phyloP scores from a whole-genome alignment of 1,284 basidiomycete genomes.

The Golubevia pallescens region DNA sequence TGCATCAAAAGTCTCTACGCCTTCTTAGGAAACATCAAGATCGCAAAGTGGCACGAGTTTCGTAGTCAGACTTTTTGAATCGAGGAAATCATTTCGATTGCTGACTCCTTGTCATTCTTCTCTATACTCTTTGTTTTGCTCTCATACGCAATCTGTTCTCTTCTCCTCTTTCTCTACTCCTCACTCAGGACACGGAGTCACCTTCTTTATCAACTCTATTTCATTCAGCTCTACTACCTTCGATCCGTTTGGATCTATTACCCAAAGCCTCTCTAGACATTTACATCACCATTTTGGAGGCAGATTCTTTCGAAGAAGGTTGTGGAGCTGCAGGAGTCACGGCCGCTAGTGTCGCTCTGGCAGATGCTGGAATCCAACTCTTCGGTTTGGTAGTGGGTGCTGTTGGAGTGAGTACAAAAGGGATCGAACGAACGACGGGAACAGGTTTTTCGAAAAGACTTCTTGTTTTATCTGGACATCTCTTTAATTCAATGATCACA shows the following conservation, averaged over 20 bases:
- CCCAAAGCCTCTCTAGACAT: conserved; percentile 94
- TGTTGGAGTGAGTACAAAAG: too few species aligned
- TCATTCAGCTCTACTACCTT: conserved; percentile 82
- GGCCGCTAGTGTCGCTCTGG: conserved; percentile 87
- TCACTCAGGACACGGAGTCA: conserved; percentile 85
- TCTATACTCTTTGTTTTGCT: too few species aligned
- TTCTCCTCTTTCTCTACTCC: background rate
- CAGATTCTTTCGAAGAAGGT: conserved; percentile 82
- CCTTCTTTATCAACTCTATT: conserved; percentile 80
- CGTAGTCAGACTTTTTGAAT: too few species aligned
- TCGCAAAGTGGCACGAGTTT: too few species aligned
- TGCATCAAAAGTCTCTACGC: too few species aligned
- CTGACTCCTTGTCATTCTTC: background rate
- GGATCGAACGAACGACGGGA: too few species aligned
- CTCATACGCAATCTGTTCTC: background rate
- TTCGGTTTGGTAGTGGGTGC: conserved; percentile 80
- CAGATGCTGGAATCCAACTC: conserved; percentile 86
- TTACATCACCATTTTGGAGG: conserved; percentile 87
- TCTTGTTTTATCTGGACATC: too few species aligned
- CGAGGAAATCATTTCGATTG: background rate
- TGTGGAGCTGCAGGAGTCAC: conserved; percentile 79
- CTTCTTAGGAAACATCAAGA: too few species aligned
- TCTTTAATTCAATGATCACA: too few species aligned
- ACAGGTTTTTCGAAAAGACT: too few species aligned
- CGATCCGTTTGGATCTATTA: conserved; percentile 83